Base-by-base conservation (phyloP, 177 flowering plant genomes). In the Vitis hybrid region DNA sequence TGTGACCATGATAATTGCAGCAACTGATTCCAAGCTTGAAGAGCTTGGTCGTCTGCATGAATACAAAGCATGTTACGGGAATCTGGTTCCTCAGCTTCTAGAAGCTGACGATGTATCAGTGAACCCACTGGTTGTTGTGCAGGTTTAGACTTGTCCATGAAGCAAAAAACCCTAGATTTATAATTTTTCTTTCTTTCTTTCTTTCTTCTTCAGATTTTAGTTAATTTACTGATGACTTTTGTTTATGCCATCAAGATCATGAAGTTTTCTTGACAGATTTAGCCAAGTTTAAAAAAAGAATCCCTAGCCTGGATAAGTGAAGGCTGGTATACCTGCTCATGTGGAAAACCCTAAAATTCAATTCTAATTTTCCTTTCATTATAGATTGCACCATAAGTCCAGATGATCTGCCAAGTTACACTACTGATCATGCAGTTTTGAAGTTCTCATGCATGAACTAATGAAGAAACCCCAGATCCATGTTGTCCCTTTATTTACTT, bases 31-130 rank as follows among this genome's bases (percentile, higher is more conserved):
- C 48, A 69, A 48, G 57, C 71, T 69, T 50, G 65, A 69, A 9
- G 65, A 69, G 65, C 71, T 69, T 51, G 71, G 71, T 17, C 56
- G 51, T 8, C 71, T 68, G 64, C 71, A 68, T 50, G 57, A 68
- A 51, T 68, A 68, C 64, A 68, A 68, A 26, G 19, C 64, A 45
- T 68, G 71, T 48, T 68, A 68, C 51, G 71, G 60, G 51, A 68
- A 59, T 5, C 64, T 68, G 13, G 71, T 60, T 51, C 71, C 71
- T 49, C 15, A 59, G 48, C 56, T 60, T 15, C 64, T 56, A 10
- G 64, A 59, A 57, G 49, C 49, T 14, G 34, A 2, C 10, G 18
- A 60, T 26, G 51, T 68, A 14, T 68, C 71, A 2, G 26, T 59
- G 34, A 60, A 68, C 11, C 71, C 71, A 68, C 19, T 68, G 12